Evolutionary conservation across 441 rosid species (phyloP), one percentile per base, ranked within the genome.

Genomic region (Geranium incanum): DNA sequence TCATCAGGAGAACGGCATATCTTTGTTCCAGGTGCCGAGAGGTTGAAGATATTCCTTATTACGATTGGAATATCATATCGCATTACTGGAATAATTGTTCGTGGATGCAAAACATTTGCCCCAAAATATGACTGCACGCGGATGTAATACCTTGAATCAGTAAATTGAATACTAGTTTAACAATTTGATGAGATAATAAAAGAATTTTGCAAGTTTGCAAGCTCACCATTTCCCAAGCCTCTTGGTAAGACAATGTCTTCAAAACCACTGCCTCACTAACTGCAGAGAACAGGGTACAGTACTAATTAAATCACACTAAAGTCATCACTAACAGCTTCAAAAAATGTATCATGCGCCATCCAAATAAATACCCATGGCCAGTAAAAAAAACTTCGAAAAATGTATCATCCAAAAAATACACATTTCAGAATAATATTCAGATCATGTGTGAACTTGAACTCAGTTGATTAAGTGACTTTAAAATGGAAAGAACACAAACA

Each of bases 201-300:
- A 28, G 33, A 28, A 28, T 76, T 50, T 15, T 36, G 36, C 71
- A 76, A 78, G 76, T 50, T 15, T 36, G 36, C 71, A 76, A 78
- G 74, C 38, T 84, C 82, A 94, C 97, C 99, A 94, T 92, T 89
- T 92, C 99, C 99, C 96, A 93, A 55, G 98, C 98, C 82, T 93
- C 98, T 83, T 94, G 99, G 79, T 94, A 94, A 69, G 97, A 90
- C 72, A 94, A 81, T 37, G 86, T 87, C 78, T 78, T 84, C 63
- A 94, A 74, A 70, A 94, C 86, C 78, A 94, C 94, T 57, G 97
- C 99, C 82, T 94, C 99, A 74, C 90, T 87, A 79, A 94, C 99
- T 94, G 91, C 82, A 83, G 52, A 75, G 76, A 60, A 73, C 63
- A 71, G 12, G 65, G 13, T 12, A 12, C 2, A 23, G 75, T 69